Evolutionary conservation across 306 rosid genomes (phyloP), one percentile per base, ranked within the genome.

Genomic region (Morella rubra): DNA sequence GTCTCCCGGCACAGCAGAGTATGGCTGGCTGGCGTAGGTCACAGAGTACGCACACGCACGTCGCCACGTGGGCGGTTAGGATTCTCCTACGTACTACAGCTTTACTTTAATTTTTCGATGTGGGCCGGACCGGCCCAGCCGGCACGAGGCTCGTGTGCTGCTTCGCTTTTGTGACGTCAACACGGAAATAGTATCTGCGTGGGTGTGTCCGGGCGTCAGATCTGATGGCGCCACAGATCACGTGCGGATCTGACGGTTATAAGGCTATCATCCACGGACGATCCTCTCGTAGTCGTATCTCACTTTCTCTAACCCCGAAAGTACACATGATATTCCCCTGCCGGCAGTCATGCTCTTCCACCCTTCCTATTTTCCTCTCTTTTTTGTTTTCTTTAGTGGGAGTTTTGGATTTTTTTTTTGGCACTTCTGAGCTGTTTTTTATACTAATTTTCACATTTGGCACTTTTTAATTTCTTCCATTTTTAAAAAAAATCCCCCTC

Each of bases 211-310:
- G 53, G 14, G 40, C 64, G 78, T 71, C 78, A 79, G 77, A 55
- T 55, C 49, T 44, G 66, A 76, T 77, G 44, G 44, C 56, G 64
- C 41, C 44, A 20, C 24, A 19, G 49, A 60, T 72, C 81, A 80
- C 81, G 86, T 83, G 84, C 60, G 53, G 77, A 76, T 80, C 79
- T 5, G 77, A 80, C 84, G 84, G 87, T 80, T 80, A 62, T 51
- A 66, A 76, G 69, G 1, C 68, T 27, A 79, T 59, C 72, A 13
- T 44, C 7, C 76, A 66, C 77, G 58, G 37, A 74, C 16, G 20
- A 54, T 54, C 65, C 37, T 32, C 37, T 32, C 37, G 37, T 44
- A 20, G 2, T 1, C 22, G 50, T 37, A 65, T 49, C 59, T 15
- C 18, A 6, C 19, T 55, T 14, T 12, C 51, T 18, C 42, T 12